Base-by-base conservation (phyloP, 805 yeast genomes). In the Schwanniomyces yamadae region DNA sequence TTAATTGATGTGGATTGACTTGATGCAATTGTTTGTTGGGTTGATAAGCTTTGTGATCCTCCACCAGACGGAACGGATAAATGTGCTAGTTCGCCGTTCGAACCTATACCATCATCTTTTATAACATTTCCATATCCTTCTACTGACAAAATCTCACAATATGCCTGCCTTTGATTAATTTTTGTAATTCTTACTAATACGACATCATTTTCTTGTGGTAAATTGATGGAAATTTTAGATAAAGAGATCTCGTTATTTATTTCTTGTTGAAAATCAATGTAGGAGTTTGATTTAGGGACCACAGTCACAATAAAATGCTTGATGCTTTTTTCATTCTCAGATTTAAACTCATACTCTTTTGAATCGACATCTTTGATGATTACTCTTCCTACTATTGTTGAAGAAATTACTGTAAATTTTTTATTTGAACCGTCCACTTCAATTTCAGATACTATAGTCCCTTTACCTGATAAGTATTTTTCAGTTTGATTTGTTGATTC, bases 171-270 rank as follows among this genome's bases (percentile, higher is more conserved):
- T 26, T 70, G 62, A 6, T 80, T 73, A 24, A 90, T 71, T 47
- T 81, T 75, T 17, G 82, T 78, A 16, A 93, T 84, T 36, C 80
- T 71, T 1, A 87, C 87, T 14, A 91, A 63, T 2, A 93, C 96
- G 16, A 81, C 59, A 56, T 91, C 96, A 19, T 85, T 84, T 45
- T 87, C 96, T 43, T 79, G 77, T 6, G 98, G 98, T 36, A 90
- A 61, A 41, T 73, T 73, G 37, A 70, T 74, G 27, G 71, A 56
- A 39, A 57, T 63, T 13, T 34, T 34, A 9, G 31, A 14, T 20
- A 26, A n/a, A 16, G 18, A 4, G 10, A 19, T 17, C 12, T 19
- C 27, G 4, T 29, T 32, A 10, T 33, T 22, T 20, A 32, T 23
- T 21, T 37, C 44, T 10, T 45, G 39, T 16, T 59, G 54, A 38